Base-by-base conservation (phyloP, 1,284 basidiomycete genomes). In the Quambalaria eucalypti region DNA sequence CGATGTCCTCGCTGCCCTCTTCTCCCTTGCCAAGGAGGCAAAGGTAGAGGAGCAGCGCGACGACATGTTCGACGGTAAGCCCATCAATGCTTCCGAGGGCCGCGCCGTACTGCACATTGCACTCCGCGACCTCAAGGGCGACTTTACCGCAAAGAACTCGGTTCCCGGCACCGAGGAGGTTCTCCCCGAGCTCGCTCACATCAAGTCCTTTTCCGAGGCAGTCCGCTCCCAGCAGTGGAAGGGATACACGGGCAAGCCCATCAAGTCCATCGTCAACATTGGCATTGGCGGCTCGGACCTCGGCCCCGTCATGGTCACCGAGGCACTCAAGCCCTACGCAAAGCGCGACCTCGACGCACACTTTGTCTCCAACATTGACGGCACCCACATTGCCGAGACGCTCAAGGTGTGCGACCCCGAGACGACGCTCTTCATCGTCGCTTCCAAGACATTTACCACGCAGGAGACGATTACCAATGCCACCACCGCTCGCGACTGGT, bases 381-480 rank as follows among this genome's bases (percentile, higher is more conserved):
- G 93, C 23, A 96, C 92, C 2, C 95, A 98, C 77, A 82, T 98
- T 60, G 89, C 90, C 26, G 93, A 98, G 81, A 87, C 85, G 2
- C 78, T 95, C 29, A 83, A 83, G 56, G 71, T 81, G 50, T 90
- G 88, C 77, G 82, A 98, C 78, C 87, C 90, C 1, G 92, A 98
- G 78, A 87, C 86, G 16, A 97, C 93, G 2, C 80, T 98, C 59
- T 97, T 97, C 82, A 95, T 98, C 78, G 86, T 98, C 67, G 93
- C 93, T 30, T 87, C 85, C 78, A 98, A 98, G 83, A 98, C 95
- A 0, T 98, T 98, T 78, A 98, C 93, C 42, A 98, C 93, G 10
- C 93, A 97, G 79, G 95, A 98, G 81, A 98, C 93, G 39, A 96
- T 97, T 79, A 97, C 93, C 65, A 98, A 98, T 77, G 93, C 93